phyloP scores from a whole-genome alignment of 169 alveolate genomes.

The Fabrea salina region DNA sequence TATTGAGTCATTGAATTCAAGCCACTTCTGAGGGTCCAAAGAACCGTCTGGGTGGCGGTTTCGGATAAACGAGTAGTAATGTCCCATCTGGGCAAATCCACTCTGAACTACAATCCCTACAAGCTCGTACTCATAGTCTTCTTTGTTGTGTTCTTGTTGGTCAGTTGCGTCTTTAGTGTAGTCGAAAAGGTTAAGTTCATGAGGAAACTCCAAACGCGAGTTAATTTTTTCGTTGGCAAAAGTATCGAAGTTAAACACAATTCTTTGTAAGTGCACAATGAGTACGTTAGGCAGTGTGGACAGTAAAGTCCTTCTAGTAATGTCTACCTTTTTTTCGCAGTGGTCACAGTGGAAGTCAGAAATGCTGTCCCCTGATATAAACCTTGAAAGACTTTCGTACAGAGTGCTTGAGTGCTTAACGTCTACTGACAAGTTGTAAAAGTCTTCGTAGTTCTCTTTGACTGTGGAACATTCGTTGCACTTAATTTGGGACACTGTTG shows the following conservation, averaged over 20 bases:
- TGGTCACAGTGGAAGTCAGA: slow-evolving; percentile 76
- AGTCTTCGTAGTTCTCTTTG: slow-evolving; percentile 66
- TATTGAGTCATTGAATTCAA: slow-evolving; percentile 67
- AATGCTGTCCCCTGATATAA: slow-evolving; percentile 65
- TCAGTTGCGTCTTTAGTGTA: slow-evolving; percentile 50
- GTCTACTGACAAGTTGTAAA: slow-evolving; percentile 70
- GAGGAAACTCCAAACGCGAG: slow-evolving; percentile 81
- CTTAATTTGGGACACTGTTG: slow-evolving; percentile 54
- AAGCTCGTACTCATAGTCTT: slow-evolving; percentile 65
- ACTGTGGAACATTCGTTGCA: slow-evolving; percentile 63
- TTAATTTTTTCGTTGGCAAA: slow-evolving; percentile 73
- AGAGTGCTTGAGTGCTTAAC: slow-evolving; percentile 74
- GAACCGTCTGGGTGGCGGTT: slow-evolving; percentile 52
- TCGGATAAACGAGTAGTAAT: slow-evolving; percentile 72
- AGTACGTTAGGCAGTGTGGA: slow-evolving; percentile 75
- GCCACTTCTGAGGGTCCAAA: slow-evolving; percentile 61
- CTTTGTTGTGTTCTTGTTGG: neutral
- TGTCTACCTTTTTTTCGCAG: slow-evolving; percentile 75
- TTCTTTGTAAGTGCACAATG: slow-evolving; percentile 76
- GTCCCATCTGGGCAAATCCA: slow-evolving; percentile 89
- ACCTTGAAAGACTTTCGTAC: slow-evolving; percentile 68
- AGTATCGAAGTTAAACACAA: slow-evolving; percentile 73
- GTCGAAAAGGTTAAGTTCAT: slow-evolving; percentile 57
- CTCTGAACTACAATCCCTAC: slow-evolving; percentile 83
- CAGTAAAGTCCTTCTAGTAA: slow-evolving; percentile 58